Conservation (phyloP, 164 flowering plant species). For the Kingdonia uniflora region DNA sequence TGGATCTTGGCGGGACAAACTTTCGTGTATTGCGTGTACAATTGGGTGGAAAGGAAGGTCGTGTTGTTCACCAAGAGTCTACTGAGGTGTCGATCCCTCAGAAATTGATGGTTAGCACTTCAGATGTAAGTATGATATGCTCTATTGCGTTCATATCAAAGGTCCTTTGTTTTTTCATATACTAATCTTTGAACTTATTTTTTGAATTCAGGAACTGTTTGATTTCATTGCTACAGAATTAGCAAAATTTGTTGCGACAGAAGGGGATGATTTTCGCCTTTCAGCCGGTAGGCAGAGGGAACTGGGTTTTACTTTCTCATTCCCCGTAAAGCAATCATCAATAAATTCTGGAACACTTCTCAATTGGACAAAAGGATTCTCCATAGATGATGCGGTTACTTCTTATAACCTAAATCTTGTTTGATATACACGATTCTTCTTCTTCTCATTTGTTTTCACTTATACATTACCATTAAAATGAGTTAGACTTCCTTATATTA, state of each 20-base stretch:
- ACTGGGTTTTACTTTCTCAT: conserved; percentile 95
- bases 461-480: too few relatives aligned
- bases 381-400: conserved; percentile 68
- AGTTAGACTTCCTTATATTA: background rate
- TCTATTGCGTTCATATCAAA: too few relatives aligned
- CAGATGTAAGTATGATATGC: conserved; percentile 43
- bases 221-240: conserved; percentile 73
- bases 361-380: conserved; percentile 93
- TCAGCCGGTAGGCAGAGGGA: conserved; percentile 76
- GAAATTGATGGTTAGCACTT: conserved; percentile 68
- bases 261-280: conserved; percentile 48
- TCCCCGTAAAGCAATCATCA: conserved; percentile 76
- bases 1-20: conserved; percentile 98
- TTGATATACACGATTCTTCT: background rate
- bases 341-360: conserved; percentile 73
- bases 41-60: conserved; percentile 60
- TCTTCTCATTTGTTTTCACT: background rate
- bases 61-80: conserved; percentile 60
- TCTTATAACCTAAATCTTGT: conserved; percentile 10
- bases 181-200: too few relatives aligned
- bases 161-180: too few relatives aligned
- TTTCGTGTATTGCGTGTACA: conserved; percentile 88
- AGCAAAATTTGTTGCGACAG: conserved; percentile 73
- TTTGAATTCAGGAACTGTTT: conserved; percentile 63
- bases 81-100: conserved; percentile 91